Conservation (phyloP, 2,329 filamentous ascomycete genomes). For the Ophiostoma sp. region DNA sequence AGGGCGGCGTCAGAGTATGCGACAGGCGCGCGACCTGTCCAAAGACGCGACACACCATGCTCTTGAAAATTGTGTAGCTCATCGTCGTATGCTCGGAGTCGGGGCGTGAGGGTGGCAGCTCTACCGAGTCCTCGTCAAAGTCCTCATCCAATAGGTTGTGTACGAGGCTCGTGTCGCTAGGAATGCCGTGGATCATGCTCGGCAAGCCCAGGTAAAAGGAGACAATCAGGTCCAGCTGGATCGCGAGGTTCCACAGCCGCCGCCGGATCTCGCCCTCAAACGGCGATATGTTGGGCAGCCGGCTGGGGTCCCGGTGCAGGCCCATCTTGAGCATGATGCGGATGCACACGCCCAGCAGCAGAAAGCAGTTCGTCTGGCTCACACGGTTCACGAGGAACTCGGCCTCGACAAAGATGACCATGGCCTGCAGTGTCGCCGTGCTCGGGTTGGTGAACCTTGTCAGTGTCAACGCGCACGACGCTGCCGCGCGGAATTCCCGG, state of each 20-base stretch:
- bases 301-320: slow-evolving; percentile 50
- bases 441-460: slow-evolving; percentile 48
- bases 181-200: slow-evolving; percentile 57
- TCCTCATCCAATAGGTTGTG: slow-evolving; percentile 61
- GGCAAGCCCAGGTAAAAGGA: slow-evolving; percentile 64
- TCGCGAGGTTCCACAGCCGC: slow-evolving; percentile 48
- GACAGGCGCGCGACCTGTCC: slow-evolving; percentile 46
- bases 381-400: slow-evolving; percentile 49
- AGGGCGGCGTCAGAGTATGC: slow-evolving; percentile 44
- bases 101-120: slow-evolving; percentile 53
- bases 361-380: slow-evolving; percentile 50
- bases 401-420: slow-evolving; percentile 48
- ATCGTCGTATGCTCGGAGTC: slow-evolving; percentile 54
- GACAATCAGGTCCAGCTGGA: slow-evolving; percentile 58
- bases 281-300: slow-evolving; percentile 45
- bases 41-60: slow-evolving; percentile 44
- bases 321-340: slow-evolving; percentile 56
- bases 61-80: slow-evolving; percentile 51
- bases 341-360: slow-evolving; percentile 46
- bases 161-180: slow-evolving; percentile 57
- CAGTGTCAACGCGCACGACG: slow-evolving; percentile 47
- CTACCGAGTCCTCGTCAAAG: slow-evolving; percentile 50
- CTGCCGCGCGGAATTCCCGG: slow-evolving; percentile 46
- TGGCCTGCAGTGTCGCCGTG: slow-evolving; percentile 44
- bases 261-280: slow-evolving; percentile 52